These are phyloP conservation scores for Phalaenopsis aphrodite DNA, from an alignment of 106 monocot genomes.

Conservation along the genomic window DNA sequence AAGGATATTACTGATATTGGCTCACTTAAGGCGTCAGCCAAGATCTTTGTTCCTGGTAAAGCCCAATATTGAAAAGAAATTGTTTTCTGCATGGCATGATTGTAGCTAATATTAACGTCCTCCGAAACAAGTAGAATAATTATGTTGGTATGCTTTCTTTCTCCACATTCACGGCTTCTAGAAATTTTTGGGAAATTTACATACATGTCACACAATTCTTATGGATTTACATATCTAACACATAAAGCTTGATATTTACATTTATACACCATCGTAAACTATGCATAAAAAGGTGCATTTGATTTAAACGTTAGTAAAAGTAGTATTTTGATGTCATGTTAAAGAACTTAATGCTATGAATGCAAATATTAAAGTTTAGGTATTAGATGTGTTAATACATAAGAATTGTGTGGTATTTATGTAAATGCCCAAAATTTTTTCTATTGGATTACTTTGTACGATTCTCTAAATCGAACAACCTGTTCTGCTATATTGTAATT, in stretches of 20 bases:
- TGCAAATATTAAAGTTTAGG: too few relatives aligned
- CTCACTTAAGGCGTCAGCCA: constrained; percentile 72
- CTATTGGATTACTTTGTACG: not conserved
- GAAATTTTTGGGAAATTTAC: not conserved
- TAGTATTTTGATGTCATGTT: too few relatives aligned
- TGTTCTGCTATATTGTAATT: not conserved
- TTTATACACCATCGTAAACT: too few relatives aligned
- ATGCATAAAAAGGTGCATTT: too few relatives aligned
- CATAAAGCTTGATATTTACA: too few relatives aligned
- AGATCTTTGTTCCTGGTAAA: constrained; percentile 87
- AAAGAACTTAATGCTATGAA: too few relatives aligned
- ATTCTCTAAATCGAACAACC: not conserved
- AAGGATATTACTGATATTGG: constrained; percentile 91
- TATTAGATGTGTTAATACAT: too few relatives aligned
- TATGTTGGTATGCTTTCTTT: not conserved
- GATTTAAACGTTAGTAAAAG: too few relatives aligned
- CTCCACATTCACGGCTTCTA: not conserved
- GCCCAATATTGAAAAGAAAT: not conserved
- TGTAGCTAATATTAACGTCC: not conserved
- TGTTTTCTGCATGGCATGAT: not conserved
- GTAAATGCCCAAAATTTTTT: not conserved
- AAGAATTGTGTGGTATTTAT: too few relatives aligned
- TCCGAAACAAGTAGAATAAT: not conserved
- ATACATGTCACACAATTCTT: too few relatives aligned
- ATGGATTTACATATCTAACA: too few relatives aligned